These are phyloP conservation scores for Wolfiporia cocos DNA, from an alignment of 1,284 basidiomycete species.

Conservation along the genomic window DNA sequence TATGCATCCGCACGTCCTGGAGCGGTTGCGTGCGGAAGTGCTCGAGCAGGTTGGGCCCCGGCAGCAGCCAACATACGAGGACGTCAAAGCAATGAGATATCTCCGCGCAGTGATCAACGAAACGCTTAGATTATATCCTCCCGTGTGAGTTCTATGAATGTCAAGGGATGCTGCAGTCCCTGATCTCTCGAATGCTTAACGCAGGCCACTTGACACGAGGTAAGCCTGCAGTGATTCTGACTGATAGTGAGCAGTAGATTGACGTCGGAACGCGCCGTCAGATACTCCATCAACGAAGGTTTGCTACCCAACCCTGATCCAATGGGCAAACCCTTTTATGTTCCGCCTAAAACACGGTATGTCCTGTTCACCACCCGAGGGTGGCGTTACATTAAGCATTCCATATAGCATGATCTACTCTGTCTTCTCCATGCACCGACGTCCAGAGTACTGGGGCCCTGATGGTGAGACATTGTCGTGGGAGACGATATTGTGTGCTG, in stretches of 20 bases:
- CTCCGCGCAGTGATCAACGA: slow-evolving; percentile 30
- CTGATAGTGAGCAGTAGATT: neutral
- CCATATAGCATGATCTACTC: slow-evolving; percentile 17
- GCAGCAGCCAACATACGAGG: slow-evolving; percentile 32
- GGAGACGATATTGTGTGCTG: neutral
- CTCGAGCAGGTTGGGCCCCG: slow-evolving; percentile 28
- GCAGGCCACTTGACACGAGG: slow-evolving; percentile 23
- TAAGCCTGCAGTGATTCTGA: slow-evolving; percentile 1
- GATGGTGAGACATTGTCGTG: slow-evolving; percentile 11
- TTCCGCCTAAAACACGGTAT: slow-evolving; percentile 18
- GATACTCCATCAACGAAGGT: slow-evolving; percentile 15
- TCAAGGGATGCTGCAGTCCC: neutral
- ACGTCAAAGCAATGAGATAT: slow-evolving; percentile 32
- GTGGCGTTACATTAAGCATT: neutral
- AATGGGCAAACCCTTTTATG: slow-evolving; percentile 17
- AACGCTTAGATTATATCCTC: slow-evolving; percentile 26
- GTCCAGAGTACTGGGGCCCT: slow-evolving; percentile 26
- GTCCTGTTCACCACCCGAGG: slow-evolving; percentile 1
- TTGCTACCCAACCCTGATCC: slow-evolving; percentile 18
- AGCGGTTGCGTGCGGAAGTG: slow-evolving; percentile 36
- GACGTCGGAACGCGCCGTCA: neutral
- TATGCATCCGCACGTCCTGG: slow-evolving; percentile 29
- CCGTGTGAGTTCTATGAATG: slow-evolving; percentile 25
- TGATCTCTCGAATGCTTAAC: slow-evolving; percentile 9
- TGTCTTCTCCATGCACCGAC: slow-evolving; percentile 24